Evolutionary conservation across 768 basidiomycete genomes (phyloP).

Genomic region (Mycena pura): DNA sequence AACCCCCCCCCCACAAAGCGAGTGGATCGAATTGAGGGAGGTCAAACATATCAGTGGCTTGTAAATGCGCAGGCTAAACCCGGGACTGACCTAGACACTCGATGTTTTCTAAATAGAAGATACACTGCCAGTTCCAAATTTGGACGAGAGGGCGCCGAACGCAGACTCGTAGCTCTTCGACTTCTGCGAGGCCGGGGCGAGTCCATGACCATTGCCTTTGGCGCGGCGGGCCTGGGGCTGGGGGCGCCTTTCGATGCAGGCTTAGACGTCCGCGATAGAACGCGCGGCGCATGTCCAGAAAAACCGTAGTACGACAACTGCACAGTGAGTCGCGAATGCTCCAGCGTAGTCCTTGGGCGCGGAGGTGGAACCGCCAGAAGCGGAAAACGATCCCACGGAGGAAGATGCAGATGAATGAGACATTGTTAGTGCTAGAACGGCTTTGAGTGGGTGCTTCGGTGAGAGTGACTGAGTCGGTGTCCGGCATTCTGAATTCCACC

Average conservation of each 20-base stretch:
- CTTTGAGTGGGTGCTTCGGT: neutral
- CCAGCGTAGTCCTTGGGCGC: slow-evolving; percentile 8
- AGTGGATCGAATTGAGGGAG: no score
- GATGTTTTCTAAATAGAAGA: neutral
- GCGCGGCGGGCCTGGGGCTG: neutral
- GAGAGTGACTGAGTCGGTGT: no score
- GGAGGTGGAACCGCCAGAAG: neutral
- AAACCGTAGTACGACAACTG: slow-evolving; percentile 4
- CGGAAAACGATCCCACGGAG: neutral
- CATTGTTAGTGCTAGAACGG: neutral
- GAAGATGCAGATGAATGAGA: slow-evolving; percentile 5
- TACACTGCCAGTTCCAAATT: neutral
- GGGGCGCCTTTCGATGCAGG: neutral
- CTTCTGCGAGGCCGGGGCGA: neutral
- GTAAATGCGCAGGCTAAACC: neutral
- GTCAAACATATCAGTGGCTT: no score
- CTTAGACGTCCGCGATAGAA: neutral
- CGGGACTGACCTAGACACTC: neutral
- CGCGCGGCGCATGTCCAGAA: neutral
- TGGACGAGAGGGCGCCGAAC: slow-evolving; percentile 2
- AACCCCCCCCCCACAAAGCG: no score
- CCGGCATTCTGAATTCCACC: no score
- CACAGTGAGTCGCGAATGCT: slow-evolving; percentile 11
- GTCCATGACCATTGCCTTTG: neutral
- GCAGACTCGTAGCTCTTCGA: slow-evolving; percentile 6